Conservation (phyloP, 352 stramenopile species). For the Phytophthora fragariae region DNA sequence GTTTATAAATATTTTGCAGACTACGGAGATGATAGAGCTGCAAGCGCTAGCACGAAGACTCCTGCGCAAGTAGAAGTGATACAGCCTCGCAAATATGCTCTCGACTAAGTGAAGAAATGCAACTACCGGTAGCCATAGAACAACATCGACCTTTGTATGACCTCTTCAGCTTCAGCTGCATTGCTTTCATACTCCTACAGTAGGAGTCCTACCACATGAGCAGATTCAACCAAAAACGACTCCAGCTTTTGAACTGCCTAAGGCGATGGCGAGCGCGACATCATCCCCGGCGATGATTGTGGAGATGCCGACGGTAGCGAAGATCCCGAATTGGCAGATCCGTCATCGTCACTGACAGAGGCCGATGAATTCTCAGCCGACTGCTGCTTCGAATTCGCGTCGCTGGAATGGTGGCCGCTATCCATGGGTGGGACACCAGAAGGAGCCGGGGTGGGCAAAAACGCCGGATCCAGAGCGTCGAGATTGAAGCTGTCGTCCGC, state of each 20-base stretch:
- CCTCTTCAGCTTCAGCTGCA: not conserved
- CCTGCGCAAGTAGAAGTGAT: slow-evolving; percentile 44
- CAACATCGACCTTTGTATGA: not conserved
- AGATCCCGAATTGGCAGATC: slow-evolving; percentile 68
- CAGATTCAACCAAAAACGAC: not conserved
- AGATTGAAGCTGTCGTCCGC: slow-evolving; percentile 68
- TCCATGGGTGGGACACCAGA: slow-evolving; percentile 10
- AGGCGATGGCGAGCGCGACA: slow-evolving; percentile 68
- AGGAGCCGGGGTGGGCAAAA: slow-evolving; percentile 37
- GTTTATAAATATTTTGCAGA: slow-evolving; percentile 22
- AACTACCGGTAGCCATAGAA: not conserved
- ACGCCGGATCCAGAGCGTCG: slow-evolving; percentile 46
- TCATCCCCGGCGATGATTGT: slow-evolving; percentile 55
- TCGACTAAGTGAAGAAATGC: not conserved
- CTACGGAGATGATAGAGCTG: slow-evolving; percentile 39
- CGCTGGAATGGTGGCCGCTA: slow-evolving; percentile 24
- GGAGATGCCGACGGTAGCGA: slow-evolving; percentile 66
- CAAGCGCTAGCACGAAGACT: slow-evolving; percentile 42
- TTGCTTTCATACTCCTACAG: no score
- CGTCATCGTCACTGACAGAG: slow-evolving; percentile 55
- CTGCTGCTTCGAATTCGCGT: slow-evolving; percentile 46
- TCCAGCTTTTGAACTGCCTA: slow-evolving; percentile 18
- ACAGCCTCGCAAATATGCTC: not conserved
- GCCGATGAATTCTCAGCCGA: slow-evolving; percentile 52
- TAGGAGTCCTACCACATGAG: not conserved